Evolutionary conservation across 2,329 filamentous ascomycete genomes (phyloP), one percentile per base, ranked within the genome.

Genomic region (Microdochium nivale): DNA sequence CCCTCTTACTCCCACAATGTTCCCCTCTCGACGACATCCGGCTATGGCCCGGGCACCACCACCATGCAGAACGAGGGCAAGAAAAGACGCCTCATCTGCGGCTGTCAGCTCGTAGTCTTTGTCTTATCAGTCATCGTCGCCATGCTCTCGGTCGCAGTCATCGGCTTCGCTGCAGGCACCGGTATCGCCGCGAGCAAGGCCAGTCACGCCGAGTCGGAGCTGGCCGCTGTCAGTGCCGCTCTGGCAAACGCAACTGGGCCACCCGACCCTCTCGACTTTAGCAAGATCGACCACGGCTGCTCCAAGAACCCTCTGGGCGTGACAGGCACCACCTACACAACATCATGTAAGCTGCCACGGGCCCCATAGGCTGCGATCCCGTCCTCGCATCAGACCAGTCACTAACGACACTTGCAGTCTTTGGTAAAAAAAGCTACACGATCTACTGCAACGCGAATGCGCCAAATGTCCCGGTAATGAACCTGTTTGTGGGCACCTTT

Each of bases 381-480:
- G 11, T 30, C 3, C 32, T 16, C 16, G 25, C 10, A 32, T 9
- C 25, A 9, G 25, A 24, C 23, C 9, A 37, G 40, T 16, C 19
- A 10, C 16, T 25, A 25, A 25, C 56, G 40, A 51, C 58, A 55
- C 60, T 46, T 53, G 23, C 44, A 75, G 72, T 73, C 49, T 67
- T 68, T 44, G 58, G 62, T 32, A 63, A 61, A 25, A 54, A 61
- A 11, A 67, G 59, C 3, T 76, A 68, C 59, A 70, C 62, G 25
- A 68, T 74, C 50, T 69, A 68, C 59, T 76, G 73, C 66, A 72
- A 74, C 54, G 63, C 59, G 25, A 69, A 77, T 54, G 63, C 72
- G 3, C 61, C 66, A 2, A 66, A 67, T 47, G 19, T 53, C 1
- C 67, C 70, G 1, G 52, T 76, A 2, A 60, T 67, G 51, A 68